Conservation (phyloP, 805 yeast genomes). For the Pichia cephalocereana region DNA sequence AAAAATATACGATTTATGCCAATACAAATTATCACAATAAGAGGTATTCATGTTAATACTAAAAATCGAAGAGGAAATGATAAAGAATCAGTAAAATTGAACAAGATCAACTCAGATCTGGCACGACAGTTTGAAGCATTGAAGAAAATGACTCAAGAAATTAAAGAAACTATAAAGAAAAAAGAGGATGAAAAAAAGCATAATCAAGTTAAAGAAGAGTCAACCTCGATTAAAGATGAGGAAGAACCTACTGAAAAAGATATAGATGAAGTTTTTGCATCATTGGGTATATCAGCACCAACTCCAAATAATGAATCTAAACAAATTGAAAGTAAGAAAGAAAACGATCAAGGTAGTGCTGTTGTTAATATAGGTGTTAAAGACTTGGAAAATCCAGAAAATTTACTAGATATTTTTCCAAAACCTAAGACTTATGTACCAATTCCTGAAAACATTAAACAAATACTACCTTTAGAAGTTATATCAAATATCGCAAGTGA, state of each 20-base stretch:
- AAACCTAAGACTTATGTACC: slow-evolving; percentile 15
- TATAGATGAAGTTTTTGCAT: slow-evolving; percentile 21
- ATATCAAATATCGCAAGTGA: slow-evolving; percentile 31
- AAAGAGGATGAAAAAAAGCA: slow-evolving; percentile 13
- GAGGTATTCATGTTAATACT: background rate
- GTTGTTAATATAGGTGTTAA: background rate
- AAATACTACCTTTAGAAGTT: slow-evolving; percentile 30
- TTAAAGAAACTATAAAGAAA: slow-evolving; percentile 14
- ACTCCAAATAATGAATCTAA: slow-evolving; percentile 8
- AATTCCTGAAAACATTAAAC: slow-evolving; percentile 30
- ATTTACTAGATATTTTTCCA: slow-evolving; percentile 17
- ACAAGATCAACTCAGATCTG: slow-evolving; percentile 9
- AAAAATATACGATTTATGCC: background rate
- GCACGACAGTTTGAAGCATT: slow-evolving; percentile 23
- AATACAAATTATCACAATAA: background rate
- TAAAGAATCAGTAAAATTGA: background rate
- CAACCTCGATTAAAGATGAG: slow-evolving; percentile 7
- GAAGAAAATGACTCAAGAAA: slow-evolving; percentile 21
- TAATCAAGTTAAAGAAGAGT: slow-evolving; percentile 13
- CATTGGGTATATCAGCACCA: slow-evolving; percentile 8
- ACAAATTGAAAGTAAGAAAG: background rate
- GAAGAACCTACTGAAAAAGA: slow-evolving; percentile 16
- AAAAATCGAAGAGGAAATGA: background rate
- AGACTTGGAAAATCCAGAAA: background rate
- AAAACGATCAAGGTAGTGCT: background rate